Evolutionary conservation across 148 eudicot species (phyloP).

Genomic region (Hydrangea macrophylla): DNA sequence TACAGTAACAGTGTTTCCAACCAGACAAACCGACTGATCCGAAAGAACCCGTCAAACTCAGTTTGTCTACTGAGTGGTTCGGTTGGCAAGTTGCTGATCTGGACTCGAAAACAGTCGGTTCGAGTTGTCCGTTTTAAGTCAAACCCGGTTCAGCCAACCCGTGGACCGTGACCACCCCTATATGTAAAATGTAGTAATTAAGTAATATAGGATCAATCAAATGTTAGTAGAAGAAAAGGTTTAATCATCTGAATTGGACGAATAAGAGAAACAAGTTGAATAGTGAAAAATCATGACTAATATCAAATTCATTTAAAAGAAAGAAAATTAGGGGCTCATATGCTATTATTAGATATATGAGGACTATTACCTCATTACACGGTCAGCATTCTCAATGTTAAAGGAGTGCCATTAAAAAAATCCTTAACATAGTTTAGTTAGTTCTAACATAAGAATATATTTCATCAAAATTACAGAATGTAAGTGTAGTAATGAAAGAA

Average conservation of each 20-base stretch:
- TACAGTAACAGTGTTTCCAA: too few relatives aligned
- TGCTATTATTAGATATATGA: background rate
- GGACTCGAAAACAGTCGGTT: too few relatives aligned
- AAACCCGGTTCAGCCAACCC: too few relatives aligned
- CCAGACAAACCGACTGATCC: too few relatives aligned
- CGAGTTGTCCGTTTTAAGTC: too few relatives aligned
- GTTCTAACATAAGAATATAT: background rate
- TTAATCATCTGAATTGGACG: background rate
- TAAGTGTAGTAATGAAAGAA: background rate
- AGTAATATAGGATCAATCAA: too few relatives aligned
- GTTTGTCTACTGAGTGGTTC: too few relatives aligned
- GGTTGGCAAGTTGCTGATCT: too few relatives aligned
- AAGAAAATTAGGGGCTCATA: too few relatives aligned
- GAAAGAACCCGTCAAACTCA: too few relatives aligned
- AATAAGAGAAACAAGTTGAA: background rate
- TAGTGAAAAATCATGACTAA: background rate
- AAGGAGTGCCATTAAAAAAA: background rate
- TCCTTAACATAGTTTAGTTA: background rate
- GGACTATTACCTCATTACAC: background rate
- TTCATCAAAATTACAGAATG: background rate
- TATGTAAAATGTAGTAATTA: too few relatives aligned
- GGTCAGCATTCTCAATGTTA: background rate
- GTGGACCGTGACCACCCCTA: too few relatives aligned
- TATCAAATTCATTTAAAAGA: background rate
- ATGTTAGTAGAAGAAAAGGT: background rate